Evolutionary conservation across 495 filamentous ascomycete genomes (phyloP), one percentile per base, ranked within the genome.

Genomic region (Ramalina intermedia): DNA sequence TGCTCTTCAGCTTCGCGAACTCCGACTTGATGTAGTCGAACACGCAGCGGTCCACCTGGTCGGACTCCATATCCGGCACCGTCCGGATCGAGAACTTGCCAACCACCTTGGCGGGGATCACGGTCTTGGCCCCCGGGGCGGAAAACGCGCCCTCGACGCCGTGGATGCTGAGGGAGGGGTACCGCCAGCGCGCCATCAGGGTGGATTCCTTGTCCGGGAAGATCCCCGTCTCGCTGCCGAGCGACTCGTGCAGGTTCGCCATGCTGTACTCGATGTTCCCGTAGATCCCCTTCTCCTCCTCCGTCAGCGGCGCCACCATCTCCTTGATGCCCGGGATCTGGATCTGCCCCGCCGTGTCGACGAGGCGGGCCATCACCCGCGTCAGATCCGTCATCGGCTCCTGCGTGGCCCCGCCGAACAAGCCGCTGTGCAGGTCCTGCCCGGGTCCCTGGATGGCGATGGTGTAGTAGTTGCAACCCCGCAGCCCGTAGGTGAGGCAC

Each of bases 21-120:
- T 79, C 78, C 21, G 79, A 71, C 55, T 86, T 72, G 52, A 96
- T 72, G 62, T 91, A 74, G 60, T 83, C 76, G 66, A 79, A 81
- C 29, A 96, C 90, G 36, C 81, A 73, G 55, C 80, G 71, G 68
- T 93, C 87, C 56, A 95, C 89, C 62, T 84, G 76, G 23, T 85
- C 77, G 57, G 83, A 86, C 54, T 96, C 82, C 93, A 99, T 99
- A 69, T 99, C 79, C 24, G 91, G 91, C 23, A 99, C 91, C 39
- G 89, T 96, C 44, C 91, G 79, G 64, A 99, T 94, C 21, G 85
- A 93, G 70, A 99, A 99, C 67, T 99, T 99, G 60, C 93, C 91
- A 52, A 81, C 81, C 37, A 96, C 93, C 69, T 94, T 96, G 51
- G 91, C 90, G 0, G 91, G 91, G 50, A 99, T 99, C 58, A 99